Conservation (phyloP, 2,329 filamentous ascomycete genomes). For the Nigrograna mackinnonii region DNA sequence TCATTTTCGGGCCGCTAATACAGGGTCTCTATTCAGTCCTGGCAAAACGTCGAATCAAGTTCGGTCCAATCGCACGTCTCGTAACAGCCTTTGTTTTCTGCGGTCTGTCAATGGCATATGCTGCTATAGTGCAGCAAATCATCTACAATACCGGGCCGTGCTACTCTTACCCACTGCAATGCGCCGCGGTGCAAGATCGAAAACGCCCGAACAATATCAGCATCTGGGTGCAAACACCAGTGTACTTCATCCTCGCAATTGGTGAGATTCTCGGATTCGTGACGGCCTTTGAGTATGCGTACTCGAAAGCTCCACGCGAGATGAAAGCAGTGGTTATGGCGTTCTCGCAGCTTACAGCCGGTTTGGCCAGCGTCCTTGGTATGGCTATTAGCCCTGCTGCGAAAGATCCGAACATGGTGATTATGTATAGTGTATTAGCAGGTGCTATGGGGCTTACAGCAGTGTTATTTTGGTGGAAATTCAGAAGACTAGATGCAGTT, state of each 20-base stretch:
- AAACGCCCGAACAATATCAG: slow-evolving; percentile 37
- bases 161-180: slow-evolving; percentile 39
- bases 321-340: slow-evolving; percentile 40
- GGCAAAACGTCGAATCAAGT: slow-evolving; percentile 13
- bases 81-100: slow-evolving; percentile 19
- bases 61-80: slow-evolving; percentile 26
- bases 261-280: slow-evolving; percentile 46
- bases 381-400: slow-evolving; percentile 30
- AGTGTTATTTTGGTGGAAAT: slow-evolving; percentile 9
- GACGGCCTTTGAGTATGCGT: slow-evolving; percentile 45
- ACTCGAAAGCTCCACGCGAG: slow-evolving; percentile 41
- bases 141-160: no score
- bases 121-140: slow-evolving; percentile 25
- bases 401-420: slow-evolving; percentile 14
- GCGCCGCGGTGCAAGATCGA: slow-evolving; percentile 18
- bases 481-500: slow-evolving; percentile 6
- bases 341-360: slow-evolving; percentile 24
- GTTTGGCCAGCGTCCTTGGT: slow-evolving; percentile 24
- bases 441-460: slow-evolving; percentile 8
- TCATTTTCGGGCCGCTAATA: slow-evolving; percentile 27
- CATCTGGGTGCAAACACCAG: slow-evolving; percentile 42
- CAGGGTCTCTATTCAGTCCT: slow-evolving; percentile 23
- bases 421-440: slow-evolving; percentile 11
- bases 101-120: slow-evolving; percentile 20
- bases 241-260: slow-evolving; percentile 39